phyloP scores from a whole-genome alignment of 352 stramenopile species.

The Lagenidium sp. region DNA sequence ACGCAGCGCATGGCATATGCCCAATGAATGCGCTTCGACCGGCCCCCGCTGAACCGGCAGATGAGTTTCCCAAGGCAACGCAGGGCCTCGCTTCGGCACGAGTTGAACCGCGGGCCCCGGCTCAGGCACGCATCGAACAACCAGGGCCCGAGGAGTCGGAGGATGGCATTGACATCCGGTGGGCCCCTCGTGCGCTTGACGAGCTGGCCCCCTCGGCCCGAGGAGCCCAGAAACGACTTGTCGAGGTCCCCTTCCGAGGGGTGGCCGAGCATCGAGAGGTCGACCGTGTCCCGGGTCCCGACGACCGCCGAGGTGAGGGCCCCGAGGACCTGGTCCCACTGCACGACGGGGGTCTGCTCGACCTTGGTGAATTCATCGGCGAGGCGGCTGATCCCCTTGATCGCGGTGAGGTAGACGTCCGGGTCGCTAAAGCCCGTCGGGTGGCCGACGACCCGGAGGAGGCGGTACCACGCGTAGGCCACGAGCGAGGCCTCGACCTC shows the following conservation, averaged over 20 bases:
- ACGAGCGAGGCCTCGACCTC: slow-evolving; percentile 68
- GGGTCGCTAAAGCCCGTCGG: slow-evolving; percentile 71
- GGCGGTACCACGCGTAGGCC: slow-evolving; percentile 77
- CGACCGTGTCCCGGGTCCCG: slow-evolving; percentile 9
- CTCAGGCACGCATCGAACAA: slow-evolving; percentile 80
- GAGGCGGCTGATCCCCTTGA: slow-evolving; percentile 77
- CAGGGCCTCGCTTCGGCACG: slow-evolving; percentile 64
- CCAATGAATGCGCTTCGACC: slow-evolving; percentile 77
- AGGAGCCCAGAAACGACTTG: too few relatives aligned
- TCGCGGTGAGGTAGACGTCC: slow-evolving; percentile 74
- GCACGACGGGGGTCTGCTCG: slow-evolving; percentile 54
- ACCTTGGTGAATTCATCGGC: slow-evolving; percentile 65
- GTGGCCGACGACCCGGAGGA: slow-evolving; percentile 77
- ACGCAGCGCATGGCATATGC: slow-evolving; percentile 75
- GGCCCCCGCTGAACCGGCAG: slow-evolving; percentile 53
- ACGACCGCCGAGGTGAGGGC: slow-evolving; percentile 38
- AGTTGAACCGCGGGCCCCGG: slow-evolving; percentile 55
- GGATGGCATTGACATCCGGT: slow-evolving; percentile 80
- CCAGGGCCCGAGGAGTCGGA: slow-evolving; percentile 74
- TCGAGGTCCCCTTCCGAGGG: too few relatives aligned
- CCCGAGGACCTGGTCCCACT: slow-evolving; percentile 67
- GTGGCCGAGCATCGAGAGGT: slow-evolving; percentile 23
- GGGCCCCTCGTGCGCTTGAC: slow-evolving; percentile 36
- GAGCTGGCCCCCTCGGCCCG: neutral
- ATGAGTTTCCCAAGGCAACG: slow-evolving; percentile 69